Evolutionary conservation across 306 rosid species (phyloP).

Genomic region (Pachyrhizus erosus): DNA sequence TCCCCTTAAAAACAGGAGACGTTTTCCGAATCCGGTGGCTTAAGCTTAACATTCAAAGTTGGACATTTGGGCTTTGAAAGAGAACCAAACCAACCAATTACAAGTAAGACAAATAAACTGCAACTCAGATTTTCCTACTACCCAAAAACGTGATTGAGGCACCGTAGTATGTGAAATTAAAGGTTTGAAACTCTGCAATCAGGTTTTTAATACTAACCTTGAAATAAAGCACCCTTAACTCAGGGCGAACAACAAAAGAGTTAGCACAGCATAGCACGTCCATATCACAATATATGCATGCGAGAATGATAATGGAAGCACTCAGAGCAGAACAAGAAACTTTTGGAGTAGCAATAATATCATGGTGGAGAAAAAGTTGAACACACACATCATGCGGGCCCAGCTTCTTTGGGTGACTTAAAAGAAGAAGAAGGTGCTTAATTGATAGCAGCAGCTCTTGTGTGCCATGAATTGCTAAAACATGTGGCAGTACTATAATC

Average conservation of each 20-base stretch:
- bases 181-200: not conserved
- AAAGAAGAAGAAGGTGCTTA: not conserved
- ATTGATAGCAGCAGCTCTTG: not conserved
- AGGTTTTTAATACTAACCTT: not conserved
- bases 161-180: not conserved
- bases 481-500: slow-evolving; percentile 27
- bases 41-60: not conserved
- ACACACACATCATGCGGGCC: slow-evolving; percentile 25
- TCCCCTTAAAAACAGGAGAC: not conserved
- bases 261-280: not conserved
- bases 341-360: not conserved
- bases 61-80: not conserved
- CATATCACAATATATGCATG: slow-evolving; percentile 2
- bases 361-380: not conserved
- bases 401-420: not conserved
- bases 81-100: not conserved
- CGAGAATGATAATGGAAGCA: not conserved
- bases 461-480: not conserved
- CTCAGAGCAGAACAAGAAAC: not conserved
- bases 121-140: not conserved
- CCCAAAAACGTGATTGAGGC: not conserved
- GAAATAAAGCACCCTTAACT: not conserved
- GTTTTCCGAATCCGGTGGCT: not conserved
- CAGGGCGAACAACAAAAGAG: not conserved
- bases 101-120: not conserved